Evolutionary conservation across 176 grass and related monocot genomes (phyloP).

Genomic region (Raddia guianensis): DNA sequence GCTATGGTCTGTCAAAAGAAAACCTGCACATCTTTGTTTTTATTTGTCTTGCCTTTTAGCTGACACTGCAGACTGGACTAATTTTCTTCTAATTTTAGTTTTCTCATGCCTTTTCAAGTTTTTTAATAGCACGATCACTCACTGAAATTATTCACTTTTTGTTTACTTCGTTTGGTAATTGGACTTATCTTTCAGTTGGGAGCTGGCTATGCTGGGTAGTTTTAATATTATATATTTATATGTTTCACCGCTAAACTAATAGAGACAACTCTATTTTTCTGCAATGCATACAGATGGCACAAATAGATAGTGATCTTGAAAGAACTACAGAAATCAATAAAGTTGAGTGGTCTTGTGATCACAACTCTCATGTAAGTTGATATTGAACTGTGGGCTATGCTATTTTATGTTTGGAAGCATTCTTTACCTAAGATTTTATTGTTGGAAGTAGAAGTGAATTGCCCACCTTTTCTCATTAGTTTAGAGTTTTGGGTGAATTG

Average conservation of each 20-base stretch:
- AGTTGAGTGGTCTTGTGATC: conserved; percentile 73
- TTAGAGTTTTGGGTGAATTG: too few species aligned
- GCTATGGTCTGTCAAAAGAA: conserved; percentile 59
- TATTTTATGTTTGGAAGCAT: conserved; percentile 1
- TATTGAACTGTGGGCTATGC: conserved; percentile 18
- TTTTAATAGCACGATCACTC: background rate
- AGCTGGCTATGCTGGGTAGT: background rate
- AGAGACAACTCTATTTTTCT: background rate
- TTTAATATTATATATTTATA: background rate
- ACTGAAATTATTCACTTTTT: background rate
- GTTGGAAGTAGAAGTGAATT: too few species aligned
- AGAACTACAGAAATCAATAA: conserved; percentile 77
- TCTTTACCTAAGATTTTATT: conserved; percentile 25
- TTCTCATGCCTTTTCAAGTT: background rate
- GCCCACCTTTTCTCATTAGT: too few species aligned
- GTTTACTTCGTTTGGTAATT: conserved; percentile 9
- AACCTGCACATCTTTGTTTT: conserved; percentile 9
- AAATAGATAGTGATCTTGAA: conserved; percentile 46
- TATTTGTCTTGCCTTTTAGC: conserved; percentile 21
- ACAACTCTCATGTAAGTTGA: conserved; percentile 66
- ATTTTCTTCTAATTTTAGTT: conserved; percentile 16
- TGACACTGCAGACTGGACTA: background rate
- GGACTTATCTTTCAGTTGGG: conserved; percentile 26
- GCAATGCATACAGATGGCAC: conserved; percentile 47
- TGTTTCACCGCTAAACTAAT: background rate